These are phyloP conservation scores for Flaveria bidentis DNA, from an alignment of 129 eudicot species.

Conservation along the genomic window DNA sequence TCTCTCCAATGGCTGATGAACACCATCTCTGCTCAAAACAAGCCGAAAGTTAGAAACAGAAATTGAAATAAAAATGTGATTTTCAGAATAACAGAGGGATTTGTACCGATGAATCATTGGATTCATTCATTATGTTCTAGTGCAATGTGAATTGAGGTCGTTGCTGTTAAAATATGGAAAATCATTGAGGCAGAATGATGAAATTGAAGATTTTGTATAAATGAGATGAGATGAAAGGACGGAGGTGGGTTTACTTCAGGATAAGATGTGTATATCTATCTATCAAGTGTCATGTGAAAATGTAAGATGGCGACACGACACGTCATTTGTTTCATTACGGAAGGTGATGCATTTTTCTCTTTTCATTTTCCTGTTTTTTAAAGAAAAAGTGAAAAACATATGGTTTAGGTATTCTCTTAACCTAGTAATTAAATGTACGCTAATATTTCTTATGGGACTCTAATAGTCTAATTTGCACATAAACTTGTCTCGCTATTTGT, in stretches of 20 bases:
- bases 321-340: not conserved
- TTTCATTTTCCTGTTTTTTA: no score
- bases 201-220: not conserved
- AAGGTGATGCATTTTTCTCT: no score
- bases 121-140: conserved; percentile 12
- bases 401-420: no score
- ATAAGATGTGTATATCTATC: not conserved
- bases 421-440: no score
- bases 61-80: not conserved
- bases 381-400: no score
- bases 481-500: no score
- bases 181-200: not conserved
- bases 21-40: conserved; percentile 45
- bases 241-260: not conserved
- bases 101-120: conserved; percentile 29
- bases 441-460: no score
- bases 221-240: not conserved
- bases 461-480: no score
- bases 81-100: not conserved
- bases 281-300: not conserved
- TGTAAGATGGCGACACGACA: not conserved
- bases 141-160: conserved; percentile 10
- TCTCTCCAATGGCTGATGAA: conserved; percentile 52
- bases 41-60: not conserved
- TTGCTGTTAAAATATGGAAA: not conserved